Evolutionary conservation across 805 yeast species (phyloP).

Genomic region (Ogataea polymorpha): DNA sequence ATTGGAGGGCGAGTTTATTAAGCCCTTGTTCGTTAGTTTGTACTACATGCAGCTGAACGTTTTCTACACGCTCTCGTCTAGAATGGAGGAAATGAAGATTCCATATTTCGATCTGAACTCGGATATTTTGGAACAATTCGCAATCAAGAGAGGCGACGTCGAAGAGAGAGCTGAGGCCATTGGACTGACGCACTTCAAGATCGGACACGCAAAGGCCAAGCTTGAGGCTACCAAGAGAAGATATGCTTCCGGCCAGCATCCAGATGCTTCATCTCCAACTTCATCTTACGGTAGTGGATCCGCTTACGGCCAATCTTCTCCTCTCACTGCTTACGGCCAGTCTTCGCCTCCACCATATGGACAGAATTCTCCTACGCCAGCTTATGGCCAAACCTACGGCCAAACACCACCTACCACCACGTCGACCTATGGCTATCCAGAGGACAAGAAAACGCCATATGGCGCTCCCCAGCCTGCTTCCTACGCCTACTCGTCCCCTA

Average conservation of each 20-base stretch:
- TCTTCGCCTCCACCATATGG: constrained; percentile 14
- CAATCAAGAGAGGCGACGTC: constrained; percentile 80
- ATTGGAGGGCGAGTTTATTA: constrained; percentile 87
- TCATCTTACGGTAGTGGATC: constrained; percentile 13
- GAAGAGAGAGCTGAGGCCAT: constrained; percentile 88
- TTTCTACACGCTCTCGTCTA: constrained; percentile 84
- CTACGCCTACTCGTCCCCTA: constrained; percentile 22
- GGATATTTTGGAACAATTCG: constrained; percentile 80
- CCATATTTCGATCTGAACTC: constrained; percentile 88
- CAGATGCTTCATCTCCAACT: constrained; percentile 22
- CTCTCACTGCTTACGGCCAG: constrained; percentile 29
- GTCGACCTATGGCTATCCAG: constrained; percentile 24
- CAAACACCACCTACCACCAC: constrained; percentile 28
- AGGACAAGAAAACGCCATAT: constrained; percentile 26
- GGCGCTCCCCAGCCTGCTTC: constrained; percentile 26
- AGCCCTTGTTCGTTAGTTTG: constrained; percentile 89
- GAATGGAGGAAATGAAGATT: constrained; percentile 94
- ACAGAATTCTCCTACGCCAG: constrained; percentile 26
- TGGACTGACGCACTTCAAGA: constrained; percentile 85
- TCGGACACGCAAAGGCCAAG: constrained; percentile 83
- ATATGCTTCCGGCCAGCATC: constrained; percentile 45
- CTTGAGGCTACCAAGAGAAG: constrained; percentile 79
- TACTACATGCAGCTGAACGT: constrained; percentile 98
- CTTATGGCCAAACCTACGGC: constrained; percentile 34
- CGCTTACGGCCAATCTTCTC: constrained; percentile 26